Percentiles rank a stretch among this genome's conserved stretches.
These are phyloP conservation scores for Primulina eburnea DNA, from an alignment of 257 asterid genomes.

Conservation along the genomic window DNA sequence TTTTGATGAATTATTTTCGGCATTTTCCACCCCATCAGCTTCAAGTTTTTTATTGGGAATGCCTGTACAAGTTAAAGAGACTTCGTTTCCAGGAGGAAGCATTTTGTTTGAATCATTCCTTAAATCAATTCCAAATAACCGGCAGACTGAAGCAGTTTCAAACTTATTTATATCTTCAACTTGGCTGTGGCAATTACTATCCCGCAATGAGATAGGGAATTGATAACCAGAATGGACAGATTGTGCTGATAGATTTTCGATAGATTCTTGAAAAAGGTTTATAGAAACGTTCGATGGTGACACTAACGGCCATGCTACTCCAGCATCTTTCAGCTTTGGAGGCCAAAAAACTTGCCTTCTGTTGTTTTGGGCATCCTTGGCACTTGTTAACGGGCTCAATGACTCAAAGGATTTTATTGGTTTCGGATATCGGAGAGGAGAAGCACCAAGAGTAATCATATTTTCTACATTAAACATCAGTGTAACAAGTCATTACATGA, in stretches of 20 bases:
- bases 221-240: constrained; percentile 34
- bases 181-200: constrained; percentile 41
- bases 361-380: constrained; percentile 33
- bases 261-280: constrained; percentile 40
- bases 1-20: constrained; percentile 31
- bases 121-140: constrained; percentile 75
- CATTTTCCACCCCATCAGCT: constrained; percentile 29
- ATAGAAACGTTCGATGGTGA: constrained; percentile 34
- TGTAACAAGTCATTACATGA: constrained; percentile 17
- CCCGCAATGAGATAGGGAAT: constrained; percentile 50
- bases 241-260: constrained; percentile 31
- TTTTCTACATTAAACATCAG: constrained; percentile 34
- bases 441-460: constrained; percentile 27
- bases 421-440: constrained; percentile 48
- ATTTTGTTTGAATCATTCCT: constrained; percentile 40
- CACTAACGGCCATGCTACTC: constrained; percentile 37
- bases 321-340: constrained; percentile 37
- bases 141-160: constrained; percentile 44
- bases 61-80: constrained; percentile 19
- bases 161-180: constrained; percentile 33
- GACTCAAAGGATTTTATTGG: constrained; percentile 32
- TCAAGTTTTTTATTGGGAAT: constrained; percentile 24
- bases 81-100: constrained; percentile 31
- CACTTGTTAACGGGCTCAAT: constrained; percentile 34
- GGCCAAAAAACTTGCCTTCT: constrained; percentile 50